Evolutionary conservation across 192 early-diverging fungal genomes (phyloP).

Genomic region (Chytriomyces sp.): DNA sequence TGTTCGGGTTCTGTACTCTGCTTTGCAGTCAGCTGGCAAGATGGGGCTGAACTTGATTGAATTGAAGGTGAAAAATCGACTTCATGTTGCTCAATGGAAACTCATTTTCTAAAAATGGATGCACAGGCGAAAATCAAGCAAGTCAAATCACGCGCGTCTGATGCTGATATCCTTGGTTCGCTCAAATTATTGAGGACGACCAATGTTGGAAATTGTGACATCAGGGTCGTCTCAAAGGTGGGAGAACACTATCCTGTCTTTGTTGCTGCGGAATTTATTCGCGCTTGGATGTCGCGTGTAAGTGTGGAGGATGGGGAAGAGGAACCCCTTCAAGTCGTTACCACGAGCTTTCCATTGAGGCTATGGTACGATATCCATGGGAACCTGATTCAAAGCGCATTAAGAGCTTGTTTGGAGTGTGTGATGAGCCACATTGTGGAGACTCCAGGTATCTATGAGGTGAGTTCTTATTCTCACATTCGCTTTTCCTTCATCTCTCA

Average conservation of each 20-base stretch:
- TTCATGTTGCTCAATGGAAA: too few species aligned
- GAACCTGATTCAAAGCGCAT: conserved; percentile 26
- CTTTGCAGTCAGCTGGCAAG: too few species aligned
- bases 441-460: conserved; percentile 43
- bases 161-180: conserved; percentile 1
- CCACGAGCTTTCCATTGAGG: conserved; percentile 28
- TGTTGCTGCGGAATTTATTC: conserved; percentile 4
- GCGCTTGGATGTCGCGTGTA: background rate
- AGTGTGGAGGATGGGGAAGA: background rate
- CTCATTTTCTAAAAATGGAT: too few species aligned
- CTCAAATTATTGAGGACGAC: background rate
- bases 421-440: conserved; percentile 42
- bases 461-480: background rate
- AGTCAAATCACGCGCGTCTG: background rate
- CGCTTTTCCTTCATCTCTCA: background rate
- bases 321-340: background rate
- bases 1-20: too few species aligned
- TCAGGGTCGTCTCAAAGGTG: conserved; percentile 2
- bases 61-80: too few species aligned
- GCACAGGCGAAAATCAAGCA: background rate
- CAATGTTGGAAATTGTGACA: background rate
- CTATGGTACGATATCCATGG: conserved; percentile 50
- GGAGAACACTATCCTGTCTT: conserved; percentile 11
- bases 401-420: conserved; percentile 42
- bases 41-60: too few species aligned